Conservation (phyloP, 2,329 filamentous ascomycete species). For the Fusarium goolgardi region DNA sequence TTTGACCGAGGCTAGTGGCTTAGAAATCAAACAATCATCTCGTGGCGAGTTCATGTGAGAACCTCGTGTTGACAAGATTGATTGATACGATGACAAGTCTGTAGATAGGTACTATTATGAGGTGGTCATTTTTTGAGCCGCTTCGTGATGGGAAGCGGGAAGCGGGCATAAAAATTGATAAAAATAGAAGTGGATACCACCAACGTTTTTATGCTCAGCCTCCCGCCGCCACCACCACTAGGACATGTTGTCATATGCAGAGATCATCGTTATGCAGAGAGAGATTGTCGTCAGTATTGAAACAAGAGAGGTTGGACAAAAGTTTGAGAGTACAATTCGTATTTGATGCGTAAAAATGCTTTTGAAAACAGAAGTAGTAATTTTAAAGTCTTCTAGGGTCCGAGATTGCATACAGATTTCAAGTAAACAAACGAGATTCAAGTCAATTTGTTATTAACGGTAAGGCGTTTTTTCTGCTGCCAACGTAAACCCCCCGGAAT, state of each 20-base stretch:
- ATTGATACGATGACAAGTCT: neutral
- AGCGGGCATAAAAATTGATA: conserved; percentile 31
- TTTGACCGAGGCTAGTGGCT: neutral
- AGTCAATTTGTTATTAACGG: conserved; percentile 25
- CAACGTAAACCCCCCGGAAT: conserved; percentile 1
- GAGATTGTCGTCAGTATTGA: conserved; percentile 1
- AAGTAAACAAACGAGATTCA: conserved; percentile 27
- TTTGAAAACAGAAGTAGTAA: neutral
- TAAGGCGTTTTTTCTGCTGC: conserved; percentile 7
- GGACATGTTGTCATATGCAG: conserved; percentile 5
- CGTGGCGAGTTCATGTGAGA: neutral
- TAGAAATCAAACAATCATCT: conserved; percentile 1
- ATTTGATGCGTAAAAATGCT: conserved; percentile 11
- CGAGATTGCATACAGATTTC: neutral
- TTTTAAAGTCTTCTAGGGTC: neutral
- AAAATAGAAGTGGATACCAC: conserved; percentile 33
- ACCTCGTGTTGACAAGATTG: conserved; percentile 6
- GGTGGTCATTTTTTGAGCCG: conserved; percentile 31
- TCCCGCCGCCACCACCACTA: conserved; percentile 24
- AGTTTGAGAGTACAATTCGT: no score
- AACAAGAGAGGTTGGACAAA: conserved; percentile 26
- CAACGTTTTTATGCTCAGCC: conserved; percentile 33
- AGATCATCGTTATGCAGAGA: conserved; percentile 8
- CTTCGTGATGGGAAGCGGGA: conserved; percentile 9
- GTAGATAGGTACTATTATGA: neutral